Base-by-base conservation (phyloP, 495 filamentous ascomycete genomes). In the Niebla homalea region DNA sequence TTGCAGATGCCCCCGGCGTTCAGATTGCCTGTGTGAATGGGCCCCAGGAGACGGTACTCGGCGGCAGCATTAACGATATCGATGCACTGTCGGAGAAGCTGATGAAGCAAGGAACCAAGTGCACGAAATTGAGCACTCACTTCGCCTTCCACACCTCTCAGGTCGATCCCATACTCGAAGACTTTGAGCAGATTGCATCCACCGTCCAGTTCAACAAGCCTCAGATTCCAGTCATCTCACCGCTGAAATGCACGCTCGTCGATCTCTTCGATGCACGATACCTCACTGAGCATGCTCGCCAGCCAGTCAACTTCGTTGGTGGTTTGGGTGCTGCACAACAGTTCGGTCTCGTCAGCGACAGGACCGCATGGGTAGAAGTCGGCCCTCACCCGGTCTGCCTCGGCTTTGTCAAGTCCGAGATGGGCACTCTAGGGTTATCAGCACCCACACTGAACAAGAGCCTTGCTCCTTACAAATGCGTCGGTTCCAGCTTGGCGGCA, bases 61-160 rank as follows among this genome's bases (percentile, higher is more conserved):
- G 70, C 44, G 77, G 75, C 16, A 50, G 65, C 0, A 65, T 52
- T 39, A 60, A 60, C 8, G 61, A 67, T 19, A 78, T 87, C 12
- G 66, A 77, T 23, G 56, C 68, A 12, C 64, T 89, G 55, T 70
- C 78, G 19, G 71, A 81, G 48, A 63, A 71, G 25, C 74, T 89
- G 16, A 58, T 64, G 12, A 67, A 62, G 18, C 65, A 69, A 42
- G 73, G 74, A 2, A 73, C 84, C 59, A 88, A 85, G 61, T 80
- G 72, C 57, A 84, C 75, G 0, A 78, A 77, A 52, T 71, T 92
- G 4, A 76, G 79, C 35, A 77, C 89, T 14, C 82, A 83, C 26
- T 89, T 80, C 49, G 87, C 86, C 14, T 92, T 88, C 72, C 87
- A 93, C 62, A 84, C 86, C 4, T 70, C 77, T 0, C 87, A 90